phyloP scores from a whole-genome alignment of 2,329 filamentous ascomycete species.

The Sphaerulina vaccinii region DNA sequence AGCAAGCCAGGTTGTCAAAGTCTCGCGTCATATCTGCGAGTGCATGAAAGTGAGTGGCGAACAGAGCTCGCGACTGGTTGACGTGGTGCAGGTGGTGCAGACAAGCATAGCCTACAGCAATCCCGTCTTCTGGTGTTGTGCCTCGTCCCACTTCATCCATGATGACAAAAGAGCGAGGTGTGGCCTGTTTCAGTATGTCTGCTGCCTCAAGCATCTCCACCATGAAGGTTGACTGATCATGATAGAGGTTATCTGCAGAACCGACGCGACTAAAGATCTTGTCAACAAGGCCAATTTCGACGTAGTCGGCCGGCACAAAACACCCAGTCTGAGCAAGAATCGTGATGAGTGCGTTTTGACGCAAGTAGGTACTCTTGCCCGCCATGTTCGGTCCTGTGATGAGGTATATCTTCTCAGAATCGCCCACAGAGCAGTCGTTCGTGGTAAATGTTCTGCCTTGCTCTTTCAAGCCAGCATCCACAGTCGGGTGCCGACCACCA shows the following conservation, averaged over 20 bases:
- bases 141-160: slow-evolving; percentile 98
- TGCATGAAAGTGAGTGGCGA: slow-evolving; percentile 91
- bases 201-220: slow-evolving; percentile 98
- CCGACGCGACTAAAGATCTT: slow-evolving; percentile 86
- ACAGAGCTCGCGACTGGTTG: slow-evolving; percentile 77
- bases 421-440: slow-evolving; percentile 84
- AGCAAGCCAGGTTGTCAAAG: slow-evolving; percentile 64
- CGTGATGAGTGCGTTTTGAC: slow-evolving; percentile 91
- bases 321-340: slow-evolving; percentile 90
- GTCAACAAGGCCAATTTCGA: slow-evolving; percentile 87
- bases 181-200: slow-evolving; percentile 81
- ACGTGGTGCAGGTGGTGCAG: slow-evolving; percentile 77
- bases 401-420: slow-evolving; percentile 64
- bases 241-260: slow-evolving; percentile 91
- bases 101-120: slow-evolving; percentile 85
- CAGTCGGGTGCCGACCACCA: slow-evolving; percentile 86
- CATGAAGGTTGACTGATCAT: slow-evolving; percentile 97
- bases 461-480: slow-evolving; percentile 76
- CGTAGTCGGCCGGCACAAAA: slow-evolving; percentile 86
- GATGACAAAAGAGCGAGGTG: slow-evolving; percentile 79
- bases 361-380: slow-evolving; percentile 92
- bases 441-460: slow-evolving; percentile 78
- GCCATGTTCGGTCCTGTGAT: slow-evolving; percentile 94
- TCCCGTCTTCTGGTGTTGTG: slow-evolving; percentile 88
- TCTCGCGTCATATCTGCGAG: slow-evolving; percentile 72